Evolutionary conservation across 371 early-diverging fungal genomes (phyloP), one percentile per base, ranked within the genome.

Genomic region (Lichtheimia corymbifera): DNA sequence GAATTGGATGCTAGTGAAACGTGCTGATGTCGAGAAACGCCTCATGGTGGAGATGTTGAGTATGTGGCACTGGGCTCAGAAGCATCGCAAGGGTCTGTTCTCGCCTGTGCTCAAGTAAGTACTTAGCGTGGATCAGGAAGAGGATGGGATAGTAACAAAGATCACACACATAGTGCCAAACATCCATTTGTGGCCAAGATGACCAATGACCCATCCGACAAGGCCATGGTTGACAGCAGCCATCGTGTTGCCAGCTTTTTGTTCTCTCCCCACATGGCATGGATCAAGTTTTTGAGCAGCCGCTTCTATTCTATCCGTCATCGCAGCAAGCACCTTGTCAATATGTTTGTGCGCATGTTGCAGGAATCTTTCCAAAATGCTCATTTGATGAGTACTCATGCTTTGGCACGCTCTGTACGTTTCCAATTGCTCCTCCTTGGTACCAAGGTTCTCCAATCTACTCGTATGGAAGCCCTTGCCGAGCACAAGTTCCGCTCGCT

Each of bases 151-250:
- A 35, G 2, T 35, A 35, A 35, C 35, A 52, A 3, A 11, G 27
- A 22, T 12, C 13, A n/a, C 2, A 22, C 3, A 5, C 11, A 57
- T 52, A 83, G 88, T 58, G 72, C 88, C 6, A 80, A 80, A 45
- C 88, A 91, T 67, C 96, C 97, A 3, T 97, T 97, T 76, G 86
- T 86, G 11, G 83, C 83, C 58, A 89, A 88, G 61, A 95, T 97
- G 94, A 90, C 91, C 14, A 96, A 97, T 70, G 85, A 91, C 3
- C 94, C 97, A 0, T 91, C 97, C 1, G 90, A 91, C 61, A 92
- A 91, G 67, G 81, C 88, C 13, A 80, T 85, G 0, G 82, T 89
- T 30, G 82, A 88, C 22, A 81, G 79, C 17, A 89, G 74, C 17
- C 80, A 85, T 50, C 77, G 82, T 50, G 69, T 79, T 15, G 89